These are phyloP conservation scores for Cercospora zeae-maydis DNA, from an alignment of 2,329 filamentous ascomycete genomes.

Conservation along the genomic window DNA sequence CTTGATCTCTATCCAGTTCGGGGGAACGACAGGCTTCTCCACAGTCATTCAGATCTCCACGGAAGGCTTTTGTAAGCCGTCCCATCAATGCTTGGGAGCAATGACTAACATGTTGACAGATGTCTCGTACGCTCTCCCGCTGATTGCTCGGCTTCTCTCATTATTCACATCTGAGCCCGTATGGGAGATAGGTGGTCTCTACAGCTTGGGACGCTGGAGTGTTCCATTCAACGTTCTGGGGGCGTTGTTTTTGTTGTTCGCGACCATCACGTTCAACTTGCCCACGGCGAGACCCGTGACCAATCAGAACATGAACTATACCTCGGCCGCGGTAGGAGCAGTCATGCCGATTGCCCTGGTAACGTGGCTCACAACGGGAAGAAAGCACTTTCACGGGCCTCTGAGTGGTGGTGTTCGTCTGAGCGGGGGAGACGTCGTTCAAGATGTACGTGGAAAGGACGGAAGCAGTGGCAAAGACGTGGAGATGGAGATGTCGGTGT, in stretches of 20 bases:
- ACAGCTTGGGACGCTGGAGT: slow-evolving; percentile 46
- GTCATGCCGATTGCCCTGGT: slow-evolving; percentile 50
- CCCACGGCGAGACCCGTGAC: slow-evolving; percentile 51
- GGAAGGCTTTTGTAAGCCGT: slow-evolving; percentile 49
- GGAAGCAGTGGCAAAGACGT: not conserved
- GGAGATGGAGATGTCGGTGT: not conserved
- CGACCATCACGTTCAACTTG: slow-evolving; percentile 56
- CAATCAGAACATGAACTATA: slow-evolving; percentile 56
- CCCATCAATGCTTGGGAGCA: not conserved
- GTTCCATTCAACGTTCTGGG: slow-evolving; percentile 49
- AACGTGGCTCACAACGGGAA: slow-evolving; percentile 53
- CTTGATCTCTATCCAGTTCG: slow-evolving; percentile 45
- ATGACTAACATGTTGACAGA: slow-evolving; percentile 28
- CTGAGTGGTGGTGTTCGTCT: slow-evolving; percentile 18
- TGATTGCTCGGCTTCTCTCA: slow-evolving; percentile 49
- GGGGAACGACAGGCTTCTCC: slow-evolving; percentile 39
- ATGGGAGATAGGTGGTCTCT: slow-evolving; percentile 35
- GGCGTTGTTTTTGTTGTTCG: slow-evolving; percentile 52
- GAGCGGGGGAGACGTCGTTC: not conserved
- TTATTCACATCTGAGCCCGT: slow-evolving; percentile 44
- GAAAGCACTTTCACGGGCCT: slow-evolving; percentile 51
- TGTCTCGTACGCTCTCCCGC: slow-evolving; percentile 56
- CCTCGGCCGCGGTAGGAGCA: slow-evolving; percentile 53
- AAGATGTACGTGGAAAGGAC: not conserved
- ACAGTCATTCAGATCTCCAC: slow-evolving; percentile 57